These are phyloP conservation scores for Amanita subjunquillea DNA, from an alignment of 768 basidiomycete genomes.

Conservation along the genomic window DNA sequence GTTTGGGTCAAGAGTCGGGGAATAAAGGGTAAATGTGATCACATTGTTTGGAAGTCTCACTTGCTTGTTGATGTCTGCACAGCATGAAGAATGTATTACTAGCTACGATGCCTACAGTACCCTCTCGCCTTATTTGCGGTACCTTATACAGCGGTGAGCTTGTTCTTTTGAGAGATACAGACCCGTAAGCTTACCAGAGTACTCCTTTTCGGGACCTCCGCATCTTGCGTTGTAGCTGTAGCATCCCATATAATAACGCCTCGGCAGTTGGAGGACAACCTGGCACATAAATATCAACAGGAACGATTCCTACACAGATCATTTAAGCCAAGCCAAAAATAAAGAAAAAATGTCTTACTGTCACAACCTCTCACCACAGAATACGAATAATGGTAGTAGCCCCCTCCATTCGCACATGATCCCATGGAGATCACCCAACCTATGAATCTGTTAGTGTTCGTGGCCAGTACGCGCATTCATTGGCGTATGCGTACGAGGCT, in stretches of 20 bases:
- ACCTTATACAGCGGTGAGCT: slow-evolving; percentile 23
- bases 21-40: not conserved
- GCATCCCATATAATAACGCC: slow-evolving; percentile 92
- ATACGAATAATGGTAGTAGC: slow-evolving; percentile 97
- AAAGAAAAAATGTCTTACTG: slow-evolving; percentile 31
- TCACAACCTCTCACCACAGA: slow-evolving; percentile 98
- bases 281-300: slow-evolving; percentile 97
- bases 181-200: slow-evolving; percentile 51
- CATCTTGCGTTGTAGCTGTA: slow-evolving; percentile 93
- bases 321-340: slow-evolving; percentile 1
- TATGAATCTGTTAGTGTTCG: slow-evolving; percentile 12
- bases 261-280: slow-evolving; percentile 96
- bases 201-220: slow-evolving; percentile 77
- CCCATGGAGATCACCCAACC: slow-evolving; percentile 99
- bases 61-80: not conserved
- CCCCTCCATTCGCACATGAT: slow-evolving; percentile 96
- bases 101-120: not conserved
- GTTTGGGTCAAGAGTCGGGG: not conserved
- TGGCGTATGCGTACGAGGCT: slow-evolving; percentile 72
- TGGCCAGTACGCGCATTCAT: not conserved
- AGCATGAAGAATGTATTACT: not conserved
- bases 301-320: slow-evolving; percentile 68
- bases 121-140: slow-evolving; percentile 36
- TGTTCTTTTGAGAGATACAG: not conserved
- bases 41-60: not conserved